Conservation (phyloP, 805 yeast genomes). For the Kazachstania taianensis region DNA sequence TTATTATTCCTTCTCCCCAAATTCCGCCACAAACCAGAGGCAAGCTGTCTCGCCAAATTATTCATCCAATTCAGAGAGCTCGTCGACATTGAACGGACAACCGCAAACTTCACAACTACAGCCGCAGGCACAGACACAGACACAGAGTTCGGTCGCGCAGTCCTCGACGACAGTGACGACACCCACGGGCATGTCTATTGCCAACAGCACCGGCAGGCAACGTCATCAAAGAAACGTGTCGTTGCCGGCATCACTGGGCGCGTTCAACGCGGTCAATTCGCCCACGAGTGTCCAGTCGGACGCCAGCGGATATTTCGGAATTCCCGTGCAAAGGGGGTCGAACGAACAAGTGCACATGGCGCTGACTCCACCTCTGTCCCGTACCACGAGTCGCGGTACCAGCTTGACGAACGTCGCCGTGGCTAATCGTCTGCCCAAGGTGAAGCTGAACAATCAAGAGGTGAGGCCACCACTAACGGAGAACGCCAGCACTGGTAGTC, state of each 20-base stretch:
- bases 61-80: constrained; percentile 5
- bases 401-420: neutral
- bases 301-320: constrained; percentile 28
- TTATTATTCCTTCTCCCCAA: constrained; percentile 2
- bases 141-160: no score
- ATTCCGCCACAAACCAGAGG: neutral
- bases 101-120: neutral
- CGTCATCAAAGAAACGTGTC: constrained; percentile 20
- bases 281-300: constrained; percentile 21
- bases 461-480: constrained; percentile 7
- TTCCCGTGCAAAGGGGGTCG: constrained; percentile 21
- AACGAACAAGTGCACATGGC: constrained; percentile 4
- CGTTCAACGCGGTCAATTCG: constrained; percentile 11
- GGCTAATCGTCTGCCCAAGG: constrained; percentile 4
- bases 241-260: constrained; percentile 10
- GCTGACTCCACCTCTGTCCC: constrained; percentile 8
- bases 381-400: constrained; percentile 13
- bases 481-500: constrained; percentile 11
- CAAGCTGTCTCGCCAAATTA: constrained; percentile 7
- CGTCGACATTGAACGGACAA: constrained; percentile 1
- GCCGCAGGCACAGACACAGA: neutral
- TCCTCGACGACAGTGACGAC: neutral
- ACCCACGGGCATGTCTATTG: neutral
- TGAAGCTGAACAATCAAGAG: constrained; percentile 6
- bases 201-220: neutral